Evolutionary conservation across 2,329 filamentous ascomycete species (phyloP), one percentile per base, ranked within the genome.

Genomic region (Paecilomyces dactylethromorphus): DNA sequence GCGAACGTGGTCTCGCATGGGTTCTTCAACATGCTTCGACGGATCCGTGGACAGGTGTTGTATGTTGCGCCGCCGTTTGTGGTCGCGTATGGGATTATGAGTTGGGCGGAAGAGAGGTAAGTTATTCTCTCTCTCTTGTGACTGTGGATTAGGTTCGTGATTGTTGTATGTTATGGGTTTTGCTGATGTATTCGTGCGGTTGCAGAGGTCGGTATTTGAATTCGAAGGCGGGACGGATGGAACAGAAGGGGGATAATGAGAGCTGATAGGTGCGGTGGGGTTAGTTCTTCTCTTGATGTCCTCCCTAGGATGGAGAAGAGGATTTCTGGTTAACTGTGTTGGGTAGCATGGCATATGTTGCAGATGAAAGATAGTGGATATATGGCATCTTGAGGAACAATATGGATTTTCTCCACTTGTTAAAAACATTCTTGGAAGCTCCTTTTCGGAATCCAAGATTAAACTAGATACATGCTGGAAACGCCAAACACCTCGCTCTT

Each of bases 401-500:
- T n/a, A n/a, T n/a, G n/a, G n/a, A n/a, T n/a, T 29, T 29, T 29
- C 7, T 29, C 26, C 18, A 21, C 18, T 15, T 4, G 18, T n/a
- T n/a, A 10, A n/a, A n/a, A 45, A 45, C 18, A 45, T 7, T 45
- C 13, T n/a, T 45, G 3, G 7, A 45, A n/a, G 18, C 15, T 18
- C 35, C n/a, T 29, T 29, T 7, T 29, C 31, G 13, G 39, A 10
- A 45, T 18, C 39, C 3, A 45, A 45, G 21, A n/a, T 10, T 45
- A 45, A 18, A 45, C 39, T 18, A 18, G 39, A n/a, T 2, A 45
- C 15, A 18, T 45, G 39, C 39, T 45, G n/a, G 15, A 59, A 64
- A 60, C 58, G 55, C 64, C 61, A 58, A 63, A 66, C 65, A 56
- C 65, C 65, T 59, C 58, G 61, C 64, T 64, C 5, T n/a, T 45